Percentiles rank a stretch among this genome's conserved stretches.
These are phyloP conservation scores for Waltergamsia citrina DNA, from an alignment of 2,329 filamentous ascomycete genomes.

Conservation along the genomic window DNA sequence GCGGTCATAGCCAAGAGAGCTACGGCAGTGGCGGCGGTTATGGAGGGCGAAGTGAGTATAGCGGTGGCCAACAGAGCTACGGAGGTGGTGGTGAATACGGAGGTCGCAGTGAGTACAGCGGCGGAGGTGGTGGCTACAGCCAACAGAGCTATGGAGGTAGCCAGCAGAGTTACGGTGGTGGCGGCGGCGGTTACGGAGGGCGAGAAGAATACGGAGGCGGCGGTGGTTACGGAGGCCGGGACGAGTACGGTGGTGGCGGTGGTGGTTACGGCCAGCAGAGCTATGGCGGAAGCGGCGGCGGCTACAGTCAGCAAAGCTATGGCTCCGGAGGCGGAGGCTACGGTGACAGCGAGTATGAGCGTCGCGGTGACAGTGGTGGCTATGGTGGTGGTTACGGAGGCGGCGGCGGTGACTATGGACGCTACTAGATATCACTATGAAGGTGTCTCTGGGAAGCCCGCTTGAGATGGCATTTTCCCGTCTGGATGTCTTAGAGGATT, in stretches of 20 bases:
- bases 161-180: conserved; percentile 1
- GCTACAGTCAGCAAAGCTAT: conserved; percentile 4
- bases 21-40: conserved; percentile 1
- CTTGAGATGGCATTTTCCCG: too few species aligned
- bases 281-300: background rate
- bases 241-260: background rate
- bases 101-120: conserved; percentile 1
- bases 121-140: background rate
- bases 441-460: too few species aligned
- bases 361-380: background rate
- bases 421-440: too few species aligned
- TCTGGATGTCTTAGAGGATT: too few species aligned
- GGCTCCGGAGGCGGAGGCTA: conserved; percentile 6
- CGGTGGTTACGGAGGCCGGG: conserved; percentile 7
- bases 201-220: conserved; percentile 4
- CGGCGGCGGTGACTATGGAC: too few species aligned
- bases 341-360: conserved; percentile 1
- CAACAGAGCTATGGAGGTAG: background rate
- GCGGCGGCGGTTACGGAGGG: conserved; percentile 4
- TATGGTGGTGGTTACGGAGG: background rate
- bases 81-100: conserved; percentile 7
- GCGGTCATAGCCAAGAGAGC: conserved; percentile 7
- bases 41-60: conserved; percentile 1
- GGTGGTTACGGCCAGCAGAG: background rate
- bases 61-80: conserved; percentile 2